These are phyloP conservation scores for Tolypocladium album DNA, from an alignment of 2,329 filamentous ascomycete species.

Conservation along the genomic window DNA sequence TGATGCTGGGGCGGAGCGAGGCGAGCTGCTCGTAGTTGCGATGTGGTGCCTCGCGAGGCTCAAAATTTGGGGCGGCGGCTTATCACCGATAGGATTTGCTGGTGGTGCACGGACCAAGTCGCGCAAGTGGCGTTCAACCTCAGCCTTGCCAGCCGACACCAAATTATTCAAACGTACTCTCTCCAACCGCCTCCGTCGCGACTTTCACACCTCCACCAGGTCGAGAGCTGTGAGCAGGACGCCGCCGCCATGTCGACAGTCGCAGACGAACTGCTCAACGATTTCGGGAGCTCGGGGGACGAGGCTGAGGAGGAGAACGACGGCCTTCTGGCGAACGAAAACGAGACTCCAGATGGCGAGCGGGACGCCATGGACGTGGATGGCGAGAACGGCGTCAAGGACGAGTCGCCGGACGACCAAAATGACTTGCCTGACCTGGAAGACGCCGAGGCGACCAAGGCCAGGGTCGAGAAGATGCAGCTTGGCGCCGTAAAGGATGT, in stretches of 20 bases:
- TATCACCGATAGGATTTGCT: not conserved
- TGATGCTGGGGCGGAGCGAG: not conserved
- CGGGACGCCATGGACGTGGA: slow-evolving; percentile 46
- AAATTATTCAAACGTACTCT: not conserved
- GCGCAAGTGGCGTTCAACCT: not conserved
- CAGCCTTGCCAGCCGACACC: not conserved
- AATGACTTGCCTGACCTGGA: slow-evolving; percentile 38
- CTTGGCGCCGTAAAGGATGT: slow-evolving; percentile 65
- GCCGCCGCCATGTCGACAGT: slow-evolving; percentile 65
- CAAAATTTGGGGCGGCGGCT: slow-evolving; percentile 9
- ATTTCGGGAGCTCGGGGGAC: slow-evolving; percentile 54
- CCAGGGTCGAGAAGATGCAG: slow-evolving; percentile 75
- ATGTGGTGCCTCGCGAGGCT: slow-evolving; percentile 9
- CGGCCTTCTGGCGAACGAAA: slow-evolving; percentile 31
- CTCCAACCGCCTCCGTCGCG: not conserved
- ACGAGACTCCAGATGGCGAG: slow-evolving; percentile 25
- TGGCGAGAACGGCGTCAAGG: slow-evolving; percentile 45
- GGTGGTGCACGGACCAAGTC: not conserved
- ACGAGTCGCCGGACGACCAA: slow-evolving; percentile 34
- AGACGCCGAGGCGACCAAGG: slow-evolving; percentile 60
- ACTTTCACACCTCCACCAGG: not conserved
- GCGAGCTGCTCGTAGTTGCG: slow-evolving; percentile 1
- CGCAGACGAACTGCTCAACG: slow-evolving; percentile 84
- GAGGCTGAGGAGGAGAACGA: slow-evolving; percentile 56
- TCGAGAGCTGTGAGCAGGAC: not conserved